Evolutionary conservation across 352 stramenopile genomes (phyloP), one percentile per base, ranked within the genome.

Genomic region (Globisporangium carolinianum): DNA sequence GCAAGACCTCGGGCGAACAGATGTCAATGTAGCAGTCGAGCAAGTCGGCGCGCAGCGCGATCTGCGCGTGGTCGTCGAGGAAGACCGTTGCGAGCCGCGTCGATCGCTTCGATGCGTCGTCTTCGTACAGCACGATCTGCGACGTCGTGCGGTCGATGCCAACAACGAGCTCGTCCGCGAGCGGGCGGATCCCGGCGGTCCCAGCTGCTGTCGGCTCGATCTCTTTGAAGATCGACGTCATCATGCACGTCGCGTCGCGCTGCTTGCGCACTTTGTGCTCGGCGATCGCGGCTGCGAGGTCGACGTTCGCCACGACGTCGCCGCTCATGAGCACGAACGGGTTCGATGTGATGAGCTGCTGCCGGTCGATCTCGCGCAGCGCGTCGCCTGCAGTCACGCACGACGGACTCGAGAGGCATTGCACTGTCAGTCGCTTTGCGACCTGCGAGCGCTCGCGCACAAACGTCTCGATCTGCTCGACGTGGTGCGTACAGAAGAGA

Each of bases 21-120:
- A 99, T 94, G 65, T 99, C 93, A 50, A 99, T 95, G 61, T 98
- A 94, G 57, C 93, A 98, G 82, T 99, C 97, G 52, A 99, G 65
- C 35, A 99, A 73, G 69, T 99, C 96, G 46, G 79, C 85, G 4
- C 90, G 86, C 24, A 99, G 60, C 35, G 89, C 77, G 37, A 99
- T 76, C 51, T 94, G 77, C 12, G 83, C 76, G 68, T 96, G 86
- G 37, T 94, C 77, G 36, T 92, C 78, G 2, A 95, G 58, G 53
- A 92, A 89, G n/a, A 88, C 63, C 18, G 79, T 93, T 9, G 72
- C 75, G 8, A 93, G 61, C 2, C 73, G 64, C 41, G 75, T 84
- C 14, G 71, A 74, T 14, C 64, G 60, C 52, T 83, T 73, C 53
- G 62, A n/a, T 18, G 75, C 67, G 50, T 89, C 75, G 64, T 89